Base-by-base conservation (phyloP, 768 basidiomycete species). In the Cystofilobasidium ferigula region DNA sequence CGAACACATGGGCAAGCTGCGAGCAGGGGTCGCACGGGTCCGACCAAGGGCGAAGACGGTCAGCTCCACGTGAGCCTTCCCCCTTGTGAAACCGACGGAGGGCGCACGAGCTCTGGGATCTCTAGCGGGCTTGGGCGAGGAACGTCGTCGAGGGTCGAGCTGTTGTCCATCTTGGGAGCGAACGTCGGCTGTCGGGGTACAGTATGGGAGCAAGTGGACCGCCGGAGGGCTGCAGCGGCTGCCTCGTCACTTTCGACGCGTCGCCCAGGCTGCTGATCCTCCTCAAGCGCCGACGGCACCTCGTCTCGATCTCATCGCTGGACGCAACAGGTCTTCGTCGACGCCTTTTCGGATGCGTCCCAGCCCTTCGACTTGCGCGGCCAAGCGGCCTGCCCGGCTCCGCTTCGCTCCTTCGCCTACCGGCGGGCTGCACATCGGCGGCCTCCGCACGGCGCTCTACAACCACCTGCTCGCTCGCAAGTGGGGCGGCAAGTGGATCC, bases 361-460 rank as follows among this genome's bases (percentile, higher is more conserved):
- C 7, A 18, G 13, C 40, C 40, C 14, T 18, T 42, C 40, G 40
- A 7, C 40, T 18, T 18, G 14, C 14, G 5, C 40, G 7, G 40
- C 47, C 47, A 10, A 30, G 51, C 51, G 30, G 30, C 30, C 58
- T 22, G 48, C 74, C 16, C 79, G 91, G 22, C 76, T 98, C 20
- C 85, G 95, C 20, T 98, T 99, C 75, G 95, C 94, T 2, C 95
- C 95, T 0, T 98, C 95, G 0, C 95, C 95, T 0, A 99, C 95
- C 0, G 95, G 95, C 1, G 82, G 86, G 36, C 79, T 98, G 6
- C 95, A 99, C 75, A 84, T 99, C 1, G 95, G 95, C 0, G 95
- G 95, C 0, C 82, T 99, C 18, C 79, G 95, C 22, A 98, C 93
- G 62, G 95, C 93, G 0, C 78, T 99, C 2, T 94, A 91, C 77